Percentiles rank a stretch among this genome's conserved stretches.
phyloP scores from a whole-genome alignment of 1,139 yeast species.

The Blastobotrys illinoisensis region DNA sequence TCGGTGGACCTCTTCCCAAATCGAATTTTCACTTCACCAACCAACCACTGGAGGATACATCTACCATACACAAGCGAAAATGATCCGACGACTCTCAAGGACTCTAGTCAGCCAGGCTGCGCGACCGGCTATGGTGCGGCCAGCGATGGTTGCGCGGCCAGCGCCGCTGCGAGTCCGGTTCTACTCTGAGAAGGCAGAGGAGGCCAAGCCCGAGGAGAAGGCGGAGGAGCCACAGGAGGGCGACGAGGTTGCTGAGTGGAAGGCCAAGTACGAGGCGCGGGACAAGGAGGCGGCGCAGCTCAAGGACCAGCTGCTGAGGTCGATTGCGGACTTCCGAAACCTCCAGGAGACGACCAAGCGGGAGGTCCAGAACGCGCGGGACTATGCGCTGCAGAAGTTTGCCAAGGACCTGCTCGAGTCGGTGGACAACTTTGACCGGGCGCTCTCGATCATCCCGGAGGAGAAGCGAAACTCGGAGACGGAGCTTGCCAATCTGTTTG shows the following conservation, averaged over 20 bases:
- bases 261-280: slow-evolving; percentile 55
- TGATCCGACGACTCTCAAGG: slow-evolving; percentile 9
- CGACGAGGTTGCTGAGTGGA: slow-evolving; percentile 15
- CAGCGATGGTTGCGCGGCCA: background rate
- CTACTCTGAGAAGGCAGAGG: slow-evolving; percentile 16
- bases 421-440: slow-evolving; percentile 86
- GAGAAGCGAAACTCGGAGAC: slow-evolving; percentile 42
- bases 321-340: slow-evolving; percentile 90
- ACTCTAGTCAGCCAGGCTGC: background rate
- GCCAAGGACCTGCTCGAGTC: slow-evolving; percentile 89
- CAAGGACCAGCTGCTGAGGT: slow-evolving; percentile 77
- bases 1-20: background rate
- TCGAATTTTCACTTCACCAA: background rate
- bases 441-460: slow-evolving; percentile 65
- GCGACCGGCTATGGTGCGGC: slow-evolving; percentile 6
- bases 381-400: slow-evolving; percentile 87
- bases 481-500: slow-evolving; percentile 72
- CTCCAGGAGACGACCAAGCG: slow-evolving; percentile 86
- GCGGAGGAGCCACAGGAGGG: slow-evolving; percentile 6
- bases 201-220: background rate
- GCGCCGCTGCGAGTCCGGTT: slow-evolving; percentile 10
- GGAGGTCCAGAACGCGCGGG: slow-evolving; percentile 81
- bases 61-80: background rate
- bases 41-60: background rate
- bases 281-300: slow-evolving; percentile 77